Percentiles rank a stretch among this genome's conserved stretches.
Evolutionary conservation across 768 basidiomycete genomes (phyloP).

Genomic region (Pleurotus tuoliensis): DNA sequence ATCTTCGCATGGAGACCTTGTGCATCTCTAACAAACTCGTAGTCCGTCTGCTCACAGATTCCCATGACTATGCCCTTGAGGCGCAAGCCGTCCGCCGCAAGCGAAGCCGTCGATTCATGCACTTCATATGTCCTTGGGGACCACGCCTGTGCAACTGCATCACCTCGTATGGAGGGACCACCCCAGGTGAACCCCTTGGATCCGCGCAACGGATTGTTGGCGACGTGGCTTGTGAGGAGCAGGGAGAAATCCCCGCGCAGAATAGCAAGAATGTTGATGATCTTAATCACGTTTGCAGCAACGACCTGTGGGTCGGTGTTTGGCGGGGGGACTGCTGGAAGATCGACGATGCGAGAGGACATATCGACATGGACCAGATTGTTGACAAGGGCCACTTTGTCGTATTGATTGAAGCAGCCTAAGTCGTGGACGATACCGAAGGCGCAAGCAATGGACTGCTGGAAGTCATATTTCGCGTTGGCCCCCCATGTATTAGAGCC

Average conservation of each 20-base stretch:
- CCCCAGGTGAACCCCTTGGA: background rate
- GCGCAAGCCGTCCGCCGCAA: background rate
- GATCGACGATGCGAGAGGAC: background rate
- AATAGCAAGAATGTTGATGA: background rate
- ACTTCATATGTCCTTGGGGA: background rate
- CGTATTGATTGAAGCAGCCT: conserved; percentile 6
- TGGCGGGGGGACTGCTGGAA: background rate
- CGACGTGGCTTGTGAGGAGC: background rate
- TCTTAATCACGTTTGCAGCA: background rate
- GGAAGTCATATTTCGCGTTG: background rate
- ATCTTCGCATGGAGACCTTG: background rate
- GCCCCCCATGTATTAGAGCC: background rate
- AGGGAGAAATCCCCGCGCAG: conserved; percentile 1
- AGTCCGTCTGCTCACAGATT: background rate
- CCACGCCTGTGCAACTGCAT: background rate
- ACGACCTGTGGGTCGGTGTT: background rate
- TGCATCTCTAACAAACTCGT: background rate
- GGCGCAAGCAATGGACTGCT: background rate
- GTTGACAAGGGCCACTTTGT: conserved; percentile 2
- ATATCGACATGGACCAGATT: conserved; percentile 2
- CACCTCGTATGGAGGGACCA: background rate
- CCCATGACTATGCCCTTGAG: background rate
- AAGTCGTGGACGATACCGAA: conserved; percentile 6
- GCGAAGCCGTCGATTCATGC: background rate
- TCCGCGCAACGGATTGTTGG: background rate